phyloP scores from a whole-genome alignment of 768 basidiomycete genomes.

The Phylloporus arenicola region DNA sequence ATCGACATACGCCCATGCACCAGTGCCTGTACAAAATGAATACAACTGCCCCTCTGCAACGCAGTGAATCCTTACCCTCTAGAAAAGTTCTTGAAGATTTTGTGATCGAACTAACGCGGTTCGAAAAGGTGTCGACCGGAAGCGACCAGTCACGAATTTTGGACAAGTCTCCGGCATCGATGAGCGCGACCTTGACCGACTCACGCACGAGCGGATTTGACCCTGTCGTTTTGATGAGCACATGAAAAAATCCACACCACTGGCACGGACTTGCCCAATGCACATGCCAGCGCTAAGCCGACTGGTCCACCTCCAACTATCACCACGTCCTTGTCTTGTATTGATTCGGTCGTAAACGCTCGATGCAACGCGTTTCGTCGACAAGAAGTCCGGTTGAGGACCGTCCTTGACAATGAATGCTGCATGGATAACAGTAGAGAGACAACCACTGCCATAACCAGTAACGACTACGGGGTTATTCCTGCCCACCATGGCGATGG shows the following conservation, averaged over 20 bases:
- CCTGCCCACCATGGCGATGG: constrained; percentile 33
- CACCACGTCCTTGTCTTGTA: constrained; percentile 74
- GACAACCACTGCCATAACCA: neutral
- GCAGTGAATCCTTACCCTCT: constrained; percentile 39
- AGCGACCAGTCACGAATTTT: constrained; percentile 65
- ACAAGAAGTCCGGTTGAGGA: constrained; percentile 2
- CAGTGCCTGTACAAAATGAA: constrained; percentile 50
- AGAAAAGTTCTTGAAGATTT: constrained; percentile 66
- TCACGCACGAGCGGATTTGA: constrained; percentile 47
- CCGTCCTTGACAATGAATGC: constrained; percentile 5
- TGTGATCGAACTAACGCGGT: constrained; percentile 84
- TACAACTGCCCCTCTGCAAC: neutral
- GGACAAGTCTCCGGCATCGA: constrained; percentile 77
- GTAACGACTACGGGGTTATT: neutral
- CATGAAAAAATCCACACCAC: neutral
- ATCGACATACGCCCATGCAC: constrained; percentile 80
- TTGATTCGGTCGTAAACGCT: constrained; percentile 14
- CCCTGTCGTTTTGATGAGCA: constrained; percentile 33
- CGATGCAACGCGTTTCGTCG: constrained; percentile 6
- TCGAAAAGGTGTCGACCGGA: constrained; percentile 55
- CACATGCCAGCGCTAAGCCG: constrained; percentile 84
- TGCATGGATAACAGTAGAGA: neutral
- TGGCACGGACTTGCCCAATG: constrained; percentile 55
- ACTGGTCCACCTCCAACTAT: constrained; percentile 94
- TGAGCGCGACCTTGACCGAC: constrained; percentile 58